These are phyloP conservation scores for Scopulariopsis brevicaulis DNA, from an alignment of 2,329 filamentous ascomycete genomes.

Conservation along the genomic window DNA sequence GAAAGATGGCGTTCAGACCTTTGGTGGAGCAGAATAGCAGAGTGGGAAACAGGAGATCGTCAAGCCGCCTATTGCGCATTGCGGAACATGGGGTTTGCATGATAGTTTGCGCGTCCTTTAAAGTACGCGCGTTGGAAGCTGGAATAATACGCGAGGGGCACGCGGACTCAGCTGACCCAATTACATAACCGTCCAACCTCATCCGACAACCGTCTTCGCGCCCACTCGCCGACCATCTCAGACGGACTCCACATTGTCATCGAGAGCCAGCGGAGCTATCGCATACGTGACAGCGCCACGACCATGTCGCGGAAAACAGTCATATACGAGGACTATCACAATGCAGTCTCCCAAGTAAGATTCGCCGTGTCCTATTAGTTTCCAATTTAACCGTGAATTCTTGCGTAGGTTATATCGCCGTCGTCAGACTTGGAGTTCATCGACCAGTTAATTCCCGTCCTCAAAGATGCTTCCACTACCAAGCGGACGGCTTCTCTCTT, in stretches of 20 bases:
- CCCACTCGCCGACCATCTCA: too few relatives aligned
- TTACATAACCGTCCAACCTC: not conserved
- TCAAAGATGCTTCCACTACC: constrained; percentile 77
- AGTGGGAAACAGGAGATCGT: too few relatives aligned
- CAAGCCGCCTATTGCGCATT: too few relatives aligned
- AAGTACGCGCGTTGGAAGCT: not conserved
- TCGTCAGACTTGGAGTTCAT: constrained; percentile 89
- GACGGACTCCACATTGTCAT: not conserved
- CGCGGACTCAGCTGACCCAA: not conserved
- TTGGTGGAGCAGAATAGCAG: too few relatives aligned
- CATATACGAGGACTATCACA: constrained; percentile 33
- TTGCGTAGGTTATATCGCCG: constrained; percentile 71
- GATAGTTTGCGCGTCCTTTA: not conserved
- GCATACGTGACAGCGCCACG: not conserved
- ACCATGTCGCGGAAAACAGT: constrained; percentile 32
- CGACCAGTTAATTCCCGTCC: constrained; percentile 86
- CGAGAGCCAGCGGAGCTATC: not conserved
- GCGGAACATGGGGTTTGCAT: not conserved
- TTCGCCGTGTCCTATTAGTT: constrained; percentile 9
- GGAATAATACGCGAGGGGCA: not conserved
- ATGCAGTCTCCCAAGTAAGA: constrained; percentile 31
- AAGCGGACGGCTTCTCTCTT: constrained; percentile 63
- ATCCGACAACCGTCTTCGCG: not conserved
- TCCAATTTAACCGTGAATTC: constrained; percentile 7
- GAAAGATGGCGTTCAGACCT: too few relatives aligned